Conservation (phyloP, 2,329 filamentous ascomycete genomes). For the Trichophyton equinum region DNA sequence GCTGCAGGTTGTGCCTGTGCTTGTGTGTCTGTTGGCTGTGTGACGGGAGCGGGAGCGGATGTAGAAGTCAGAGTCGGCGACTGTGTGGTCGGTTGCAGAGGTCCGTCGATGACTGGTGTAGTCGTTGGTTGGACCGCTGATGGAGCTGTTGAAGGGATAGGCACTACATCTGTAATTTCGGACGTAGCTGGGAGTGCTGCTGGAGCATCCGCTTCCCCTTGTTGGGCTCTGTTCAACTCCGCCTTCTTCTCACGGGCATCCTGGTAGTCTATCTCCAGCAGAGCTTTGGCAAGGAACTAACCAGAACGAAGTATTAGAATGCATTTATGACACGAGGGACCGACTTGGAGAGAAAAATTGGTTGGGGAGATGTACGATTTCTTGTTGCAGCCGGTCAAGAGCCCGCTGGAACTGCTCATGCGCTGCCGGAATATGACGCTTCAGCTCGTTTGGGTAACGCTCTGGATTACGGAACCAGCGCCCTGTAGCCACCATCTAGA, state of each 20-base stretch:
- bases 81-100: not conserved
- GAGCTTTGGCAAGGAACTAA: constrained; percentile 33
- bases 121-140: not conserved
- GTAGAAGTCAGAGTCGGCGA: not conserved
- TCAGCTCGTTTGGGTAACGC: constrained; percentile 24
- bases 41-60: not conserved
- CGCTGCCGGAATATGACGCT: constrained; percentile 26
- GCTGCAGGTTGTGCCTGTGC: not conserved
- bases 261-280: constrained; percentile 32
- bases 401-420: constrained; percentile 31
- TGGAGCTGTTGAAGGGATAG: not conserved
- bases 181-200: not conserved
- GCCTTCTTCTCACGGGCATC: constrained; percentile 23
- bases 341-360: not conserved
- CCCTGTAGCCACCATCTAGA: constrained; percentile 31
- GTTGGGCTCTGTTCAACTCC: not conserved
- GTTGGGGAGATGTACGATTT: constrained; percentile 25
- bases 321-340: not conserved
- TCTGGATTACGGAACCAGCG: constrained; percentile 30
- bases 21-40: not conserved
- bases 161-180: not conserved
- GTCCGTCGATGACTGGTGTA: not conserved
- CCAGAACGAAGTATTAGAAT: not conserved
- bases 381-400: constrained; percentile 30
- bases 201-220: not conserved